A percentile compares a stretch with the other conserved stretches of the same genome.
Conservation (phyloP, 345 rosid genomes). For the Citrus sinensis region DNA sequence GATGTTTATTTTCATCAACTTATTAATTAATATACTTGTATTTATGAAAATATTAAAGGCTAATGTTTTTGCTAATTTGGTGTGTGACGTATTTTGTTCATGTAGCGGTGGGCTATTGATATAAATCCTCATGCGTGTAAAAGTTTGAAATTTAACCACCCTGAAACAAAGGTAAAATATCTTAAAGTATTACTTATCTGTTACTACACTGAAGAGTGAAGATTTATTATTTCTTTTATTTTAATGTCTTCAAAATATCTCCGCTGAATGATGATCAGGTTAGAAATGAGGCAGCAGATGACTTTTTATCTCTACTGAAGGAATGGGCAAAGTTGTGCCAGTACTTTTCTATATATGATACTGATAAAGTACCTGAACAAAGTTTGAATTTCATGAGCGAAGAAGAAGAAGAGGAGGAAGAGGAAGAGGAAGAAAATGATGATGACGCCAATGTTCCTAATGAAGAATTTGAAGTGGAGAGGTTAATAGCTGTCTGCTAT, state of each 20-base stretch:
- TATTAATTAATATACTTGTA: not conserved
- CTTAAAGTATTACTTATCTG: not conserved
- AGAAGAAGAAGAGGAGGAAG: not conserved
- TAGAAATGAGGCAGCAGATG: slow-evolving; percentile 26
- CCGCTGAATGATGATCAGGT: slow-evolving; percentile 1
- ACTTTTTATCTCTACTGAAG: slow-evolving; percentile 20
- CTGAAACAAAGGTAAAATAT: slow-evolving; percentile 34
- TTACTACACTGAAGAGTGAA: not conserved
- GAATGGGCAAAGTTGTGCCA: slow-evolving; percentile 22
- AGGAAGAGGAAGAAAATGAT: not conserved
- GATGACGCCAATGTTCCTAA: not conserved
- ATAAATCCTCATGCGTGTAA: slow-evolving; percentile 33
- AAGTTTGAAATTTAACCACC: slow-evolving; percentile 36
- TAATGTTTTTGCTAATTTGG: not conserved
- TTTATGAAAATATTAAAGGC: not conserved
- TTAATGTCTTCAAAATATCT: not conserved
- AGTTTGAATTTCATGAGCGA: not conserved
- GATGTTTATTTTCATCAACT: not conserved
- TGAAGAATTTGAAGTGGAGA: slow-evolving; percentile 23
- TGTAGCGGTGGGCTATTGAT: slow-evolving; percentile 45
- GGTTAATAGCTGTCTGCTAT: slow-evolving; percentile 10
- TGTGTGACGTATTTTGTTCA: not conserved
- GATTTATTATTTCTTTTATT: not conserved
- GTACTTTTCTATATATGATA: not conserved
- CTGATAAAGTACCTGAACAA: not conserved